phyloP scores from a whole-genome alignment of 2,329 filamentous ascomycete species.

The Apiospora kogelbergensis region DNA sequence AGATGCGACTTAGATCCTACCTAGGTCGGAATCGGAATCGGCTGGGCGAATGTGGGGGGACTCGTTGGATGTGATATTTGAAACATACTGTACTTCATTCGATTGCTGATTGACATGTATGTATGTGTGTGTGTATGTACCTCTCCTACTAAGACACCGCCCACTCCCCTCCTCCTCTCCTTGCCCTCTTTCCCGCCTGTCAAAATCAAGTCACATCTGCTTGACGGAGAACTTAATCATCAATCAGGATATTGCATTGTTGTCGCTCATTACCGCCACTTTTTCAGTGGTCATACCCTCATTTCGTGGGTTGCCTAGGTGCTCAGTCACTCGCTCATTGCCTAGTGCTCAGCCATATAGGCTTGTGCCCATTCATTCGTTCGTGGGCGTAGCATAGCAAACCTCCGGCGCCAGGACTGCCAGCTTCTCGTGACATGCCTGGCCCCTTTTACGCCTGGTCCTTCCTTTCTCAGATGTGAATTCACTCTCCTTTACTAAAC shows the following conservation, averaged over 20 bases:
- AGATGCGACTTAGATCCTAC: not conserved
- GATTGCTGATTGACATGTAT: no score
- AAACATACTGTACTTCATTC: not conserved
- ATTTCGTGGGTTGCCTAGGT: not conserved
- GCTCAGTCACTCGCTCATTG: not conserved
- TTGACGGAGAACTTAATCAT: not conserved
- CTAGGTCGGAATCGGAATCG: not conserved
- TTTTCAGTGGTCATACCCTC: not conserved
- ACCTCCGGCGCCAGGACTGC: not conserved
- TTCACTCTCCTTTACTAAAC: not conserved
- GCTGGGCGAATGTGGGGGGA: not conserved
- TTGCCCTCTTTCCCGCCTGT: not conserved
- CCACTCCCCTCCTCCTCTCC: not conserved
- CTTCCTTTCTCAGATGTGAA: not conserved
- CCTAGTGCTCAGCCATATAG: not conserved
- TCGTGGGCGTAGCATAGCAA: not conserved
- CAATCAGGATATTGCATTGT: not conserved
- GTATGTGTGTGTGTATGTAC: not conserved
- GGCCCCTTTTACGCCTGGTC: not conserved
- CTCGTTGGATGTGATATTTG: not conserved
- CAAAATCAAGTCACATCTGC: not conserved
- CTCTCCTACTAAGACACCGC: not conserved
- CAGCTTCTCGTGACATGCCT: not conserved
- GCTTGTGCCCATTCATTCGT: not conserved
- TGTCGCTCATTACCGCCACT: constrained; percentile 5